Base-by-base conservation (phyloP, 2,329 filamentous ascomycete species). In the Beauveria bassiana region DNA sequence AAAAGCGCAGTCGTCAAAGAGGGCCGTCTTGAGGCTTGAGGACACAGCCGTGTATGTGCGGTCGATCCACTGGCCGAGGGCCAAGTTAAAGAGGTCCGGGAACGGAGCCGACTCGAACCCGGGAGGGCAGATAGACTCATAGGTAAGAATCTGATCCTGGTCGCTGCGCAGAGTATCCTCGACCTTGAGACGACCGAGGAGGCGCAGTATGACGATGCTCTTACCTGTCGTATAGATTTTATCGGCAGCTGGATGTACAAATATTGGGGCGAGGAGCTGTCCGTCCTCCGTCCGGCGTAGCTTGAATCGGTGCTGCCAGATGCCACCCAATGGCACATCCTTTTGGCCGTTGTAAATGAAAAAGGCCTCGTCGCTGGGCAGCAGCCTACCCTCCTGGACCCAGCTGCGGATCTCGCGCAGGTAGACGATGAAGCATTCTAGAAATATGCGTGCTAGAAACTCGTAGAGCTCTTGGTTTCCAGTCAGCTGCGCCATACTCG, bases 151-250 rank as follows among this genome's bases (percentile, higher is more conserved):
- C 40, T 75, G 79, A 24, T 38, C 43, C 28, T 28, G 28, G n/a
- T 50, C 28, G 49, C 38, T 38, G 20, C 49, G 49, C 12, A 50
- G 10, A 28, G 12, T n/a, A 20, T 54, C 49, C 61, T 81, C 78
- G 46, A 86, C 84, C 12, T 49, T 50, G 16, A 59, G 34, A 10
- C 20, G 55, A 16, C 61, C 61, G 12, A 96, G 78, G 53, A 88
- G 83, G 63, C 87, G 87, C n/a, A 97, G 76, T 50, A 97, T 88
- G 1, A 95, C 85, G 61, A 95, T 87, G 67, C 89, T 96, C 73
- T 97, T 97, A 0, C 93, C 93, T 1, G 91, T 87, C 1, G 87
- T 91, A 68, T 96, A 93, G 43, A 97, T 91, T 64, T 86, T 89
- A 26, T 78, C 76, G 0, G 85, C 85, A 2, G 87, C 83, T 2